phyloP scores from a whole-genome alignment of 1,284 basidiomycete genomes.

The Takashimella koratensis region DNA sequence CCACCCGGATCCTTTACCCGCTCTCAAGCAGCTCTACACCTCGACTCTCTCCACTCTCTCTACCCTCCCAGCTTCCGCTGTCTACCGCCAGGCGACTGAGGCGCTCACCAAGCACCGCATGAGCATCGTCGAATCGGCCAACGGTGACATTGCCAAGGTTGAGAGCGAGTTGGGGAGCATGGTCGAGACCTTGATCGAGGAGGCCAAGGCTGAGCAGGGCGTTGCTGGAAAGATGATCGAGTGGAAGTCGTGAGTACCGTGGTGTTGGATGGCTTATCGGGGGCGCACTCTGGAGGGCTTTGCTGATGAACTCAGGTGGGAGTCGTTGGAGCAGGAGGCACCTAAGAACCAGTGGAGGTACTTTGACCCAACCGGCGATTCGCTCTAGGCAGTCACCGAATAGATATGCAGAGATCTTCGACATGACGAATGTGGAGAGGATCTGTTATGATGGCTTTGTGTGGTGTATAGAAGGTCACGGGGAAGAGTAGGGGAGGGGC shows the following conservation, averaged over 20 bases:
- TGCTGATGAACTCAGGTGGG: conserved; percentile 35
- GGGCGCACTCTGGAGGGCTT: neutral
- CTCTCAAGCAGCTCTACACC: conserved; percentile 70
- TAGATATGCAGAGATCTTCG: neutral
- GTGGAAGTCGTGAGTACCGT: conserved; percentile 84
- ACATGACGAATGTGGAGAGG: no score
- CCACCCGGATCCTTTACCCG: conserved; percentile 65
- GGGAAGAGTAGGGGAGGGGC: no score
- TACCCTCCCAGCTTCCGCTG: conserved; percentile 69
- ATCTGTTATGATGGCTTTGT: no score
- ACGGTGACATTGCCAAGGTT: conserved; percentile 61
- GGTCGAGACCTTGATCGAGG: conserved; percentile 56
- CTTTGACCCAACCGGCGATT: conserved; percentile 40
- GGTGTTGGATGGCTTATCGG: neutral
- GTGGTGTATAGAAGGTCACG: no score
- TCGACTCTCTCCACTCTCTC: conserved; percentile 70
- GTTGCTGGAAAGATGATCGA: conserved; percentile 81
- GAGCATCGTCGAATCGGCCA: conserved; percentile 64
- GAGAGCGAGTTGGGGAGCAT: conserved; percentile 60
- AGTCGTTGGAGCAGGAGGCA: conserved; percentile 36
- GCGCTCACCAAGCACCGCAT: conserved; percentile 82
- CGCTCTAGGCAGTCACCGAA: conserved; percentile 9
- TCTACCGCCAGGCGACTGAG: conserved; percentile 88
- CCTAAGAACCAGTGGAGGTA: conserved; percentile 44
- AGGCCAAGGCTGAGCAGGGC: conserved; percentile 77